Conservation (phyloP, 2,329 filamentous ascomycete genomes). For the Nannizziopsis barbatae region DNA sequence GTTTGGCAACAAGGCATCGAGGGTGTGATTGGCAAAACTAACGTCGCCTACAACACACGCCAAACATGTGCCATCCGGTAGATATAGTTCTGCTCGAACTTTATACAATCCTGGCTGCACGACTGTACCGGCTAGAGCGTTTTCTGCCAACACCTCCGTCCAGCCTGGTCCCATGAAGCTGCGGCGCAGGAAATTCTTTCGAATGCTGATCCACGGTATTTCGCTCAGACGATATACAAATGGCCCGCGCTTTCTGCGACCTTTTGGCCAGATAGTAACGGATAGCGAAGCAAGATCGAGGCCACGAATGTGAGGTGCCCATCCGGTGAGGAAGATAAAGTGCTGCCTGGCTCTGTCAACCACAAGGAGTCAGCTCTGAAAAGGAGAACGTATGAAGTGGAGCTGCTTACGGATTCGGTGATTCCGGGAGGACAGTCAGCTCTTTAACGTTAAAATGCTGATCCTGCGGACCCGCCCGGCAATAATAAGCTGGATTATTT, state of each 20-base stretch:
- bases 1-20: background rate
- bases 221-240: slow-evolving; percentile 3
- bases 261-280: slow-evolving; percentile 4
- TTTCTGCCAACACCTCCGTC: slow-evolving; percentile 8
- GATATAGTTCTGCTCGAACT: slow-evolving; percentile 1
- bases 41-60: slow-evolving; percentile 4
- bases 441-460: background rate
- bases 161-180: slow-evolving; percentile 2
- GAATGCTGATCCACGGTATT: slow-evolving; percentile 2
- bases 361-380: background rate
- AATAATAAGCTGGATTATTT: slow-evolving; percentile 9
- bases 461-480: background rate
- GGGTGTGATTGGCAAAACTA: background rate
- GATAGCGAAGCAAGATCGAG: slow-evolving; percentile 1
- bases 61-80: slow-evolving; percentile 1
- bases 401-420: slow-evolving; percentile 2
- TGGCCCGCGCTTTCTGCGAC: background rate
- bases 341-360: background rate
- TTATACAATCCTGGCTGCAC: slow-evolving; percentile 1
- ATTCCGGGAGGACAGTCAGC: background rate
- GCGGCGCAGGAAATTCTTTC: slow-evolving; percentile 4
- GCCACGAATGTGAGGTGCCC: background rate
- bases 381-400: background rate
- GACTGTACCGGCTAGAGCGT: background rate
- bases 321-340: slow-evolving; percentile 6